Conservation (phyloP, 2,329 filamentous ascomycete species). For the Colletotrichum sp. region DNA sequence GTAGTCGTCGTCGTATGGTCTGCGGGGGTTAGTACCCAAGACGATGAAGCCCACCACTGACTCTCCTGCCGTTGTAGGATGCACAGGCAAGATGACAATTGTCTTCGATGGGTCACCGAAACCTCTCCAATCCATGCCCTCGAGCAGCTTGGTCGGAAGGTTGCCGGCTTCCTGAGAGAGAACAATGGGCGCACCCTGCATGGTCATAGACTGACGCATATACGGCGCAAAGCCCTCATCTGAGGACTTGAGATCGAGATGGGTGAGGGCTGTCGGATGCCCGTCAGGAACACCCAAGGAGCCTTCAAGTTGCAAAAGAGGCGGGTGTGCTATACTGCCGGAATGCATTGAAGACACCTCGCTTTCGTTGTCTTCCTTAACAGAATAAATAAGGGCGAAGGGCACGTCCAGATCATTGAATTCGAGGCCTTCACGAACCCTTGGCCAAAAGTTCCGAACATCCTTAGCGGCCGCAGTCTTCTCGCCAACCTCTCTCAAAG, state of each 20-base stretch:
- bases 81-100: constrained; percentile 79
- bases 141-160: constrained; percentile 66
- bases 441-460: constrained; percentile 74
- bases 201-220: constrained; percentile 75
- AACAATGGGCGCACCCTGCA: constrained; percentile 68
- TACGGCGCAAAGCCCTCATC: constrained; percentile 77
- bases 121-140: constrained; percentile 72
- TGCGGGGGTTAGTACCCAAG: constrained; percentile 77
- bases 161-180: constrained; percentile 71
- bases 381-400: constrained; percentile 78
- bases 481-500: constrained; percentile 78
- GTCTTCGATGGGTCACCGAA: constrained; percentile 73
- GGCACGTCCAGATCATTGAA: constrained; percentile 79
- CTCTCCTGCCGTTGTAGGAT: constrained; percentile 74
- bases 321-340: constrained; percentile 64
- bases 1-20: constrained; percentile 83
- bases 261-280: constrained; percentile 64
- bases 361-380: constrained; percentile 72
- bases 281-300: constrained; percentile 69
- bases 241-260: constrained; percentile 72
- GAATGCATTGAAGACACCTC: constrained; percentile 76
- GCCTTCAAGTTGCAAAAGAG: constrained; percentile 73
- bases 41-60: constrained; percentile 79
- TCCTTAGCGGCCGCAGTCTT: constrained; percentile 75
- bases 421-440: constrained; percentile 71